Percentiles rank a stretch among this genome's conserved stretches.
Evolutionary conservation across 176 grass and related monocot genomes (phyloP).

Genomic region (Tillandsia leiboldiana): DNA sequence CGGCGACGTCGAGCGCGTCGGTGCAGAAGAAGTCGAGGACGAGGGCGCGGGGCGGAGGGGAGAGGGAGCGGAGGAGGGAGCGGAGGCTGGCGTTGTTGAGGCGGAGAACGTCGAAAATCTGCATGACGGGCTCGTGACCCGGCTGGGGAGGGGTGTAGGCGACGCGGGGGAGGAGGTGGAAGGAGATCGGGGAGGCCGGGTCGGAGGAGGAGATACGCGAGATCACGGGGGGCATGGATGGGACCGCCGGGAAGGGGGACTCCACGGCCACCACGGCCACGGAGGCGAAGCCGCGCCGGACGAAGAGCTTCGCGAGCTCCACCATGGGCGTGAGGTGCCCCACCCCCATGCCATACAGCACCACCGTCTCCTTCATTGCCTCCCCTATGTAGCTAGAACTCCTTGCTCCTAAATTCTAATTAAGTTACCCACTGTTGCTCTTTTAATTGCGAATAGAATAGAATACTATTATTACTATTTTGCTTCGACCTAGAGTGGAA

Average conservation of each 20-base stretch:
- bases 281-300: conserved; percentile 13
- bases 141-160: neutral
- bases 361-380: conserved; percentile 16
- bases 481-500: too few species aligned
- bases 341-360: conserved; percentile 29
- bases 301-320: conserved; percentile 29
- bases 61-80: conserved; percentile 19
- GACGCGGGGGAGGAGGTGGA: conserved; percentile 13
- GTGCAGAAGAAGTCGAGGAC: conserved; percentile 46
- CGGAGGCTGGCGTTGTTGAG: conserved; percentile 14
- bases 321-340: conserved; percentile 41
- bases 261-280: conserved; percentile 37
- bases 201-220: conserved; percentile 9
- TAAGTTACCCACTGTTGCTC: too few species aligned
- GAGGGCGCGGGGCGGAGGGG: conserved; percentile 18
- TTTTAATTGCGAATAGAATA: too few species aligned
- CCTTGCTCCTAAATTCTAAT: too few species aligned
- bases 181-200: conserved; percentile 13
- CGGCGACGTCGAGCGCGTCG: conserved; percentile 23
- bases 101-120: conserved; percentile 18
- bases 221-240: conserved; percentile 15
- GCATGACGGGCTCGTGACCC: neutral
- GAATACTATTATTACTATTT: too few species aligned
- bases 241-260: neutral
- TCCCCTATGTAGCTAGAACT: neutral